A percentile compares a stretch with the other conserved stretches of the same genome.
These are phyloP conservation scores for Diaporthe vexans DNA, from an alignment of 2,329 filamentous ascomycete species.

Conservation along the genomic window DNA sequence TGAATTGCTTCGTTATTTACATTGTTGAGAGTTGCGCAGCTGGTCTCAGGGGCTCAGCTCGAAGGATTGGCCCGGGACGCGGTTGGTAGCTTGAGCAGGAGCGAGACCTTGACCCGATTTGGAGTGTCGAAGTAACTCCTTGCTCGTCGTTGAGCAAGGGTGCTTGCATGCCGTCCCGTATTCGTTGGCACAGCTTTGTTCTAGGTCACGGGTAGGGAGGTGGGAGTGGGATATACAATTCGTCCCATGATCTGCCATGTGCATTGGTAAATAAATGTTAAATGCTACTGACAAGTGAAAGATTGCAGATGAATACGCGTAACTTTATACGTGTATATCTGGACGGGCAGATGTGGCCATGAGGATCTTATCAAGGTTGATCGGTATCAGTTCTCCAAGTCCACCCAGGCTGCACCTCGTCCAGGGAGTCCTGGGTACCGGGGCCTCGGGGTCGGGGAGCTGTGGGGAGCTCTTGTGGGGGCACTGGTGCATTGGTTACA, in stretches of 20 bases:
- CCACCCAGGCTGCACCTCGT: background rate
- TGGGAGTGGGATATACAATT: background rate
- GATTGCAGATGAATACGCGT: background rate
- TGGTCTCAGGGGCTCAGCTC: background rate
- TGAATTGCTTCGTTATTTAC: background rate
- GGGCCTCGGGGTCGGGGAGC: background rate
- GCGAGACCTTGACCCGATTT: background rate
- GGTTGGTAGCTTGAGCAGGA: background rate
- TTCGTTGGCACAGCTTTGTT: background rate
- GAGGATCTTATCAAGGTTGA: background rate
- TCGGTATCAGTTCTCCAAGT: background rate
- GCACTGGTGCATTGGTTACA: background rate
- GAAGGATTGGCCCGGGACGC: conserved; percentile 1
- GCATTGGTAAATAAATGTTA: background rate
- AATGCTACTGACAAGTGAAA: background rate
- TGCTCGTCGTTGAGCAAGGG: background rate
- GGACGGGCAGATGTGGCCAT: background rate
- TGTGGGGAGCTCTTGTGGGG: conserved; percentile 18
- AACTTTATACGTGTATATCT: background rate
- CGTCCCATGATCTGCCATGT: background rate
- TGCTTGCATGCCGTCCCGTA: background rate
- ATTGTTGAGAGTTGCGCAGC: background rate
- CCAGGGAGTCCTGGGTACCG: background rate
- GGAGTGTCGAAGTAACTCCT: background rate
- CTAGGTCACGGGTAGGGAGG: background rate